A percentile compares a stretch with the other conserved stretches of the same genome.
Evolutionary conservation across 768 basidiomycete species (phyloP).

Genomic region (Dioszegia aurantiaca): DNA sequence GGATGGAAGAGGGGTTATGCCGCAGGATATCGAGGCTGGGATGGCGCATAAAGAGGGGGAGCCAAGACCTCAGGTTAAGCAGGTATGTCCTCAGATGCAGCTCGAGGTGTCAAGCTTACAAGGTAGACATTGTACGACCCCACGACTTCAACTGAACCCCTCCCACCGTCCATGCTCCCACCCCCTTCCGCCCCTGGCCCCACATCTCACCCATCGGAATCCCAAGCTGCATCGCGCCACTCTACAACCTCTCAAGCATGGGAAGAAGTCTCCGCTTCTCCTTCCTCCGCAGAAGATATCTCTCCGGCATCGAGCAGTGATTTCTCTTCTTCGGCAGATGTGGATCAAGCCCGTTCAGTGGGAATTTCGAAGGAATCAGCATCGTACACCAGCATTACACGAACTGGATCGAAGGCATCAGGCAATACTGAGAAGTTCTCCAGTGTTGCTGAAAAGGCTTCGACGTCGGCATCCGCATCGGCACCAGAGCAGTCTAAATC

Average conservation of each 20-base stretch:
- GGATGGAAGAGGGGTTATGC: slow-evolving; percentile 34
- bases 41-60: slow-evolving; percentile 18
- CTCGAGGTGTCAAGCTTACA: neutral
- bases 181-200: slow-evolving; percentile 11
- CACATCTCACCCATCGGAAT: slow-evolving; percentile 20
- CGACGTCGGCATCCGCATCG: no score
- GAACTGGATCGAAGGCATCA: no score
- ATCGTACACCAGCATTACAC: neutral
- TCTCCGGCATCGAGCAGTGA: slow-evolving; percentile 22
- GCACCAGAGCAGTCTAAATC: neutral
- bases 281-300: slow-evolving; percentile 27
- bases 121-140: slow-evolving; percentile 39
- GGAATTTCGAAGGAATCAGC: neutral
- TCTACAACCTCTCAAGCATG: slow-evolving; percentile 43
- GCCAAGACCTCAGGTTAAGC: slow-evolving; percentile 13
- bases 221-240: slow-evolving; percentile 30
- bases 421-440: no score
- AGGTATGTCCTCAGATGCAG: slow-evolving; percentile 17
- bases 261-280: slow-evolving; percentile 33
- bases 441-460: no score
- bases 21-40: slow-evolving; percentile 24
- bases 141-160: slow-evolving; percentile 40
- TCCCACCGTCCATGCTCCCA: slow-evolving; percentile 33
- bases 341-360: neutral
- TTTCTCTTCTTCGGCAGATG: slow-evolving; percentile 5